These are phyloP conservation scores for Alnus rubra DNA, from an alignment of 306 rosid species.

Conservation along the genomic window DNA sequence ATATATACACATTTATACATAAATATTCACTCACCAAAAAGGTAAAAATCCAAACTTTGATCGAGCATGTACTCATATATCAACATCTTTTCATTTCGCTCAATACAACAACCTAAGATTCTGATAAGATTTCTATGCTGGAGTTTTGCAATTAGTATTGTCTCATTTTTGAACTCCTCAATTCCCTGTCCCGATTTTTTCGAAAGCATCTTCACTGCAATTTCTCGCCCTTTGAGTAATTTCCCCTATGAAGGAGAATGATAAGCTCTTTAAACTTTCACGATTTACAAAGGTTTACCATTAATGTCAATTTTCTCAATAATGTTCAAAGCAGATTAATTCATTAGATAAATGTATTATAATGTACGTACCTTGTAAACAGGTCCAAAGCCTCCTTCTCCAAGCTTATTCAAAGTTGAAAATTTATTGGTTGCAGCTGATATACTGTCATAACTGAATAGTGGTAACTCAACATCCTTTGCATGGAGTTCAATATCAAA, in stretches of 20 bases:
- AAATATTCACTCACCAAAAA: background rate
- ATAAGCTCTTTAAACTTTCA: background rate
- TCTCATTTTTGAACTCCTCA: background rate
- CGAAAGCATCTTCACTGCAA: background rate
- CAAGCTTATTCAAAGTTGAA: background rate
- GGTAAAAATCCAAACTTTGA: background rate
- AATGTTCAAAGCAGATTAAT: too few relatives aligned
- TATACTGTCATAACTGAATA: too few relatives aligned
- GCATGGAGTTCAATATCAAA: too few relatives aligned
- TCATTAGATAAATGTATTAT: too few relatives aligned
- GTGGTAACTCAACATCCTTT: too few relatives aligned
- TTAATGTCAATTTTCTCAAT: background rate
- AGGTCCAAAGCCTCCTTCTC: background rate
- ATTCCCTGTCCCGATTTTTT: background rate
- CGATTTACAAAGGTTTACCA: background rate
- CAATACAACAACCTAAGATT: background rate
- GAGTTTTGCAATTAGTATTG: background rate
- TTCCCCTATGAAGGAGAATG: background rate
- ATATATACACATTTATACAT: too few relatives aligned
- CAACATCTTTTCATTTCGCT: background rate
- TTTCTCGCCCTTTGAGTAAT: background rate
- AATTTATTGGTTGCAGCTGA: too few relatives aligned
- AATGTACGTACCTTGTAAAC: too few relatives aligned
- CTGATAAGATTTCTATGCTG: background rate
- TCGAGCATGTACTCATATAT: background rate